phyloP scores from a whole-genome alignment of 1,284 basidiomycete genomes.

The Naganishia liquefaciens region DNA sequence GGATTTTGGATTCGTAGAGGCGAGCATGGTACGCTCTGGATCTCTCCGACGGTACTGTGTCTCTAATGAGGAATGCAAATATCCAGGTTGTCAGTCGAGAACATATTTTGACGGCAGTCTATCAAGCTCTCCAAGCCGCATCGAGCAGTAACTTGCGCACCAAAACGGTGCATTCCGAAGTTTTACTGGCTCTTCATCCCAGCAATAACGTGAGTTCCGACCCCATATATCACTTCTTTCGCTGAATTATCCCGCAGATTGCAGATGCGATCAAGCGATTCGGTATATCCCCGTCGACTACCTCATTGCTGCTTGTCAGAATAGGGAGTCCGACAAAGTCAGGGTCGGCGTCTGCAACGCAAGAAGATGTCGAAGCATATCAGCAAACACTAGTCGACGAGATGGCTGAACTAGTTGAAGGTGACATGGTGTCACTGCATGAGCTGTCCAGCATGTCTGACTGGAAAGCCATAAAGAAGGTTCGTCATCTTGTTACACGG shows the following conservation, averaged over 20 bases:
- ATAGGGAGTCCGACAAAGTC: constrained; percentile 54
- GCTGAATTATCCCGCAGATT: constrained; percentile 60
- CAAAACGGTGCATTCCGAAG: constrained; percentile 79
- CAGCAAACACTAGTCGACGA: constrained; percentile 39
- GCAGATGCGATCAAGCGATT: constrained; percentile 80
- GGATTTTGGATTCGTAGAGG: constrained; percentile 87
- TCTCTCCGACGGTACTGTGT: neutral
- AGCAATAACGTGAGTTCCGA: constrained; percentile 69
- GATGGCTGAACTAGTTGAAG: constrained; percentile 64
- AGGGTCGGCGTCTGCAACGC: constrained; percentile 41
- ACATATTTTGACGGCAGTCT: constrained; percentile 77
- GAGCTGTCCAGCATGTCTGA: constrained; percentile 50
- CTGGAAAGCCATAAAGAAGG: constrained; percentile 72
- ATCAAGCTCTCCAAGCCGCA: constrained; percentile 71
- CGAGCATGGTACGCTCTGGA: constrained; percentile 58
- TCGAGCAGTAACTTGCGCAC: constrained; percentile 64
- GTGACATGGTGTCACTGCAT: constrained; percentile 58
- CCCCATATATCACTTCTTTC: neutral
- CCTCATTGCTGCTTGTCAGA: constrained; percentile 70
- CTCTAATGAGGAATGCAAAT: neutral
- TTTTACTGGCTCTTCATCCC: constrained; percentile 78
- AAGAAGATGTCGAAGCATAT: constrained; percentile 51
- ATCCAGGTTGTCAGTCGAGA: constrained; percentile 47
- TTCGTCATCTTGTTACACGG: constrained; percentile 45
- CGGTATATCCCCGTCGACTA: constrained; percentile 71